Conservation (phyloP, 2,329 filamentous ascomycete species). For the Cytospora piceicola region DNA sequence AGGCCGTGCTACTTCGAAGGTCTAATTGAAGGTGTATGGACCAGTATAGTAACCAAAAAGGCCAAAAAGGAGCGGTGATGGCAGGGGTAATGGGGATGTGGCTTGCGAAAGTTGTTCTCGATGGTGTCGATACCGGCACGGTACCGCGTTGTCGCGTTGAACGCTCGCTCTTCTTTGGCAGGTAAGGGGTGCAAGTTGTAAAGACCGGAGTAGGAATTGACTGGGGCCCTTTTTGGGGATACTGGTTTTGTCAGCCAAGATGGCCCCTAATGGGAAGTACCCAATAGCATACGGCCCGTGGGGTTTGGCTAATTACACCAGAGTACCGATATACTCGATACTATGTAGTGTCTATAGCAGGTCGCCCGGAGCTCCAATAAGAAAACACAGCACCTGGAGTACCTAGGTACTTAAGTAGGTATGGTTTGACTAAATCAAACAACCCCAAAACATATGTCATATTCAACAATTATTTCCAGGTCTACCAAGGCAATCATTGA, state of each 20-base stretch:
- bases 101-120: constrained; percentile 3
- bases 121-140: constrained; percentile 1
- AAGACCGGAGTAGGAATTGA: neutral
- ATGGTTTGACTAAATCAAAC: no score
- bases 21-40: neutral
- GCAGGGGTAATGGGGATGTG: neutral
- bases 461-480: no score
- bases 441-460: no score
- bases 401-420: no score
- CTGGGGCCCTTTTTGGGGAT: neutral
- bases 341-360: neutral
- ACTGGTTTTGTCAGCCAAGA: neutral
- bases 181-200: neutral
- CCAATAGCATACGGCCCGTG: neutral
- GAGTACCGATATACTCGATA: neutral
- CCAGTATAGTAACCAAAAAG: neutral
- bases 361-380: no score
- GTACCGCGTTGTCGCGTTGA: constrained; percentile 5
- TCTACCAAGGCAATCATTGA: no score
- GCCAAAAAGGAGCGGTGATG: neutral
- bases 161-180: constrained; percentile 1
- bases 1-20: neutral
- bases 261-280: neutral
- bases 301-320: neutral
- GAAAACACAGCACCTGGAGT: no score